These are phyloP conservation scores for Dissophora ornata DNA, from an alignment of 192 early-diverging fungal species.

Conservation along the genomic window DNA sequence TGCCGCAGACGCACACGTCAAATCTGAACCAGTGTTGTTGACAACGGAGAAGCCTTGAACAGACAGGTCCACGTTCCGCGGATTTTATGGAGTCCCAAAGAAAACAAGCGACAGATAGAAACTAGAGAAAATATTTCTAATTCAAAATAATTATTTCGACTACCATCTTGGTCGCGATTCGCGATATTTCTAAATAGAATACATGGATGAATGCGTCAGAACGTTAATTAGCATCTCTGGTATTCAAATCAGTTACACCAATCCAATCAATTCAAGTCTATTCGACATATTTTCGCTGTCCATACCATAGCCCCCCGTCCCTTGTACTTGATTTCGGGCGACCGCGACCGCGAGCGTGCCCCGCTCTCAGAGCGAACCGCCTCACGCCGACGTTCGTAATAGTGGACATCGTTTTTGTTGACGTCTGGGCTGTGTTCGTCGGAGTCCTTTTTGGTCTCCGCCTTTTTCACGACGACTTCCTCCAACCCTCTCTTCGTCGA, in stretches of 20 bases:
- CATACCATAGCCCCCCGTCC: slow-evolving; percentile 66
- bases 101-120: too few relatives aligned
- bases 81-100: too few relatives aligned
- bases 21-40: too few relatives aligned
- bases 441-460: too few relatives aligned
- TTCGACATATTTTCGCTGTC: neutral
- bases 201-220: too few relatives aligned
- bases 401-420: neutral
- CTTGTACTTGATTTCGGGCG: slow-evolving; percentile 63
- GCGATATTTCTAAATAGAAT: slow-evolving; percentile 13
- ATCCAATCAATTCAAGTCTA: too few relatives aligned
- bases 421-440: neutral
- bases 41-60: too few relatives aligned
- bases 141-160: too few relatives aligned
- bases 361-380: slow-evolving; percentile 9
- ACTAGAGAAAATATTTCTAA: too few relatives aligned
- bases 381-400: neutral
- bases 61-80: too few relatives aligned
- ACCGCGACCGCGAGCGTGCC: slow-evolving; percentile 42
- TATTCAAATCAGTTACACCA: too few relatives aligned
- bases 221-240: neutral
- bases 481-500: neutral
- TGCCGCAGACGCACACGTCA: too few relatives aligned
- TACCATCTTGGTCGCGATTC: neutral
- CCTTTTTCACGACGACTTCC: neutral